Evolutionary conservation across 2,329 filamentous ascomycete genomes (phyloP).

Genomic region (Exophiala phaeomuriformis): DNA sequence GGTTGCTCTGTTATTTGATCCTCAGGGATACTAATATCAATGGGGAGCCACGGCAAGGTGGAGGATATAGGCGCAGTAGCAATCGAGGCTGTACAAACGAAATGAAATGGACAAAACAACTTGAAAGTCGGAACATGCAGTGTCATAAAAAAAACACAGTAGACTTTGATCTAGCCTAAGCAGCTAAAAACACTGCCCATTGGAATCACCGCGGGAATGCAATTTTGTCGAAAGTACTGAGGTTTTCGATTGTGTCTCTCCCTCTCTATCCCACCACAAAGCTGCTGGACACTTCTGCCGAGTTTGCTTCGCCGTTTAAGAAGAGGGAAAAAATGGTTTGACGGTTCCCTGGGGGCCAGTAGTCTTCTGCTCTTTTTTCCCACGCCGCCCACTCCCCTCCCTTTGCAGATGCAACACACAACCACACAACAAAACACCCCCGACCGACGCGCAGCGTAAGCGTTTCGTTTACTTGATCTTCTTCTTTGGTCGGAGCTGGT

Average conservation of each 20-base stretch:
- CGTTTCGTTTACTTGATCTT: constrained; percentile 76
- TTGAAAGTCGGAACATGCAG: neutral
- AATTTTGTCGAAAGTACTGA: neutral
- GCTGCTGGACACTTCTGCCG: constrained; percentile 35
- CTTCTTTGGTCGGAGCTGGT: constrained; percentile 99
- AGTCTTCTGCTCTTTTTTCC: too few species aligned
- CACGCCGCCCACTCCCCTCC: neutral
- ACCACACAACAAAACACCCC: neutral
- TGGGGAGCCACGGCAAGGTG: too few species aligned
- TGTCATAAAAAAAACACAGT: constrained; percentile 5
- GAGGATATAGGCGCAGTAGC: too few species aligned
- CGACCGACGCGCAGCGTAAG: too few species aligned
- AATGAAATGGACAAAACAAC: neutral
- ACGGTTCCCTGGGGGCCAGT: too few species aligned
- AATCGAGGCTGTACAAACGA: neutral
- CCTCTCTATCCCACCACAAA: constrained; percentile 3
- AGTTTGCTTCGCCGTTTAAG: too few species aligned
- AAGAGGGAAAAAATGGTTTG: too few species aligned
- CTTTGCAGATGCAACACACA: neutral
- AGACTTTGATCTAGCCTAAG: constrained; percentile 9
- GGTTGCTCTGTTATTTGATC: too few species aligned
- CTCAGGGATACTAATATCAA: too few species aligned
- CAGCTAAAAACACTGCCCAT: neutral
- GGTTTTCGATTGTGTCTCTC: too few species aligned
- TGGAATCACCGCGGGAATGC: neutral